Base-by-base conservation (phyloP, 495 filamentous ascomycete genomes). In the Neurospora africana region DNA sequence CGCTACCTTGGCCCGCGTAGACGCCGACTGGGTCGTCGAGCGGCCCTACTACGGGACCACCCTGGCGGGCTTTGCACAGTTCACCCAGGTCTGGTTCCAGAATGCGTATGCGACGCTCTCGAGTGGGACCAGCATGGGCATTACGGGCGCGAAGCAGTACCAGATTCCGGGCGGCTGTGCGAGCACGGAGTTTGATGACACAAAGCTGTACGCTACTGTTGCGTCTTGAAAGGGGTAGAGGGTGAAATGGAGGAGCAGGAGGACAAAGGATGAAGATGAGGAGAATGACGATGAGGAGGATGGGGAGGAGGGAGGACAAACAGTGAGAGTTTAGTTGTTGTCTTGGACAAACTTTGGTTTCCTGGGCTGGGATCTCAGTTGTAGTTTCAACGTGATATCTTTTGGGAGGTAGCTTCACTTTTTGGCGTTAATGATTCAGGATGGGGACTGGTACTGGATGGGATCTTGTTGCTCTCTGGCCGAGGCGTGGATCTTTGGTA, bases 1-100 rank as follows among this genome's bases (percentile, higher is more conserved):
- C 23, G 40, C 75, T 0, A 69, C 76, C 4, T 73, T 81, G 1
- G 73, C 68, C 4, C 74, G 79, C 1, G 53, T 75, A 13, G 73
- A 79, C 61, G 76, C 76, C n/a, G 79, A 79, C 72, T 81, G 76
- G 74, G 74, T 79, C 11, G 72, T 81, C 3, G 79, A 81, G 72
- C 70, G 75, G 3, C 79, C 79, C 21, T 67, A 69, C 61, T 77
- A 75, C 71, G 78, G 78, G 39, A 30, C 37, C 23, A 40, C 71
- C 8, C 72, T 77, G 2, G 73, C 75, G 6, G 71, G 72, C 35
- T 78, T 79, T 19, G 74, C 79, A 0, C 5, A 40, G 19, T 81
- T 81, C 69, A 75, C 70, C 23, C 75, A 78, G 36, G 73, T 76
- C 8, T 81, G 78, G 75, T 81, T 81, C 58, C 67, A 79, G 21